Conservation (phyloP, 2,329 filamentous ascomycete genomes). For the Xylaria sp. region DNA sequence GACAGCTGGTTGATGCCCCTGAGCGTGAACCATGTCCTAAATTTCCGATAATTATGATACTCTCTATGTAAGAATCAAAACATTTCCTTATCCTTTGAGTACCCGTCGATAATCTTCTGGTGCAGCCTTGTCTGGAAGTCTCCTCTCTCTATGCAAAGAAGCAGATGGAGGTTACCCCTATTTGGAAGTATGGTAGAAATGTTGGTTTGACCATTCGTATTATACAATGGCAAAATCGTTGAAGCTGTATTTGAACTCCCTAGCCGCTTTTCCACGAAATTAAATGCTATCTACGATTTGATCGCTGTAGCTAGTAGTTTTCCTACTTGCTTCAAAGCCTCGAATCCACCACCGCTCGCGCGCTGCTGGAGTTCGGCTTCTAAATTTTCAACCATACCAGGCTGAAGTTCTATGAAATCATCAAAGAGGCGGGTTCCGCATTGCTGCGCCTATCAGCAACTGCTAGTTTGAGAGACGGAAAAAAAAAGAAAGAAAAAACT, state of each 20-base stretch:
- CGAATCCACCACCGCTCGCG: neutral
- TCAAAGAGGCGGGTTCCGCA: neutral
- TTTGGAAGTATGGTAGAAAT: neutral
- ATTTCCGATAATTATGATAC: neutral
- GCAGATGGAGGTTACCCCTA: neutral
- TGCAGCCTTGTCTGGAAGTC: neutral
- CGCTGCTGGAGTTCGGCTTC: neutral
- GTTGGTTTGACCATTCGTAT: neutral
- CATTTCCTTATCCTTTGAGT: neutral
- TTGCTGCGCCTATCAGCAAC: neutral
- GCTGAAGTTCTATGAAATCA: neutral
- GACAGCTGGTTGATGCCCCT: neutral
- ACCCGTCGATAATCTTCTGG: slow-evolving; percentile 4
- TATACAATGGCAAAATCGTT: neutral
- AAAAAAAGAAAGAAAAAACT: neutral
- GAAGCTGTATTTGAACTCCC: neutral
- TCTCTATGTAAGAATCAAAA: neutral
- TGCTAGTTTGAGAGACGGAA: neutral
- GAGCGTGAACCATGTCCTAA: neutral
- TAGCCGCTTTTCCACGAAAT: neutral
- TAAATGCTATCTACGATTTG: neutral
- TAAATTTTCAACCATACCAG: neutral
- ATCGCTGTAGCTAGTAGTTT: neutral
- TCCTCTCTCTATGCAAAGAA: neutral
- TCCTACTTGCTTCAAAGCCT: neutral